These are phyloP conservation scores for Leucaena leucocephala DNA, from an alignment of 306 rosid genomes.

Conservation along the genomic window DNA sequence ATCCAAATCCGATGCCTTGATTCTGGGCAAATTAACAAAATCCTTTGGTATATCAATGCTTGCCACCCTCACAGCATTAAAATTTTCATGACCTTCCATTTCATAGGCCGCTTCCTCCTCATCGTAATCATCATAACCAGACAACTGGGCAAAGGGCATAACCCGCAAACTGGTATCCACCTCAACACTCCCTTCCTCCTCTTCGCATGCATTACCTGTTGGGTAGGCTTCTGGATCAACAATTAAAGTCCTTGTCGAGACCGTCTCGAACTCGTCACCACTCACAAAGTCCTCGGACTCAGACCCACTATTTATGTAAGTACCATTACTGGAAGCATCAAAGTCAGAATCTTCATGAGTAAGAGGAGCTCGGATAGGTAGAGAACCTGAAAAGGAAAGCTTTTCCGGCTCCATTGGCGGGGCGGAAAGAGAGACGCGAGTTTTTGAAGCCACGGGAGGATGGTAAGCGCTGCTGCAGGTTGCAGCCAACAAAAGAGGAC, in stretches of 20 bases:
- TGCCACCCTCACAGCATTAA: constrained; percentile 25
- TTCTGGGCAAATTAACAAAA: constrained; percentile 34
- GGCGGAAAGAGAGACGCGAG: constrained; percentile 28
- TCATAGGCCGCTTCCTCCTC: no score
- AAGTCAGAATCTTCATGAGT: constrained; percentile 52
- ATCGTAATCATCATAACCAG: no score
- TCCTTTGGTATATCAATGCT: constrained; percentile 23
- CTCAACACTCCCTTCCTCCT: no score
- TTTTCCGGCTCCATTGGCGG: constrained; percentile 8
- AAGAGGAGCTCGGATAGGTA: constrained; percentile 63
- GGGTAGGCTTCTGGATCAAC: no score
- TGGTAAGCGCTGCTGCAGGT: not conserved
- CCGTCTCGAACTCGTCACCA: no score
- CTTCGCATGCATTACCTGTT: no score
- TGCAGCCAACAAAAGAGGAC: not conserved
- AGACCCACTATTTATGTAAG: constrained; percentile 12
- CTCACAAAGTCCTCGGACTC: no score
- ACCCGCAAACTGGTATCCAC: no score
- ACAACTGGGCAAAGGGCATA: no score
- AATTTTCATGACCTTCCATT: not conserved
- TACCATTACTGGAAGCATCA: constrained; percentile 34
- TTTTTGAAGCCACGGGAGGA: constrained; percentile 42
- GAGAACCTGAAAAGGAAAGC: not conserved
- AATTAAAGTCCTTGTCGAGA: no score
- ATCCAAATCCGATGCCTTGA: constrained; percentile 33